Evolutionary conservation across 495 filamentous ascomycete genomes (phyloP), one percentile per base, ranked within the genome.

Genomic region (Penicillium odoratum): DNA sequence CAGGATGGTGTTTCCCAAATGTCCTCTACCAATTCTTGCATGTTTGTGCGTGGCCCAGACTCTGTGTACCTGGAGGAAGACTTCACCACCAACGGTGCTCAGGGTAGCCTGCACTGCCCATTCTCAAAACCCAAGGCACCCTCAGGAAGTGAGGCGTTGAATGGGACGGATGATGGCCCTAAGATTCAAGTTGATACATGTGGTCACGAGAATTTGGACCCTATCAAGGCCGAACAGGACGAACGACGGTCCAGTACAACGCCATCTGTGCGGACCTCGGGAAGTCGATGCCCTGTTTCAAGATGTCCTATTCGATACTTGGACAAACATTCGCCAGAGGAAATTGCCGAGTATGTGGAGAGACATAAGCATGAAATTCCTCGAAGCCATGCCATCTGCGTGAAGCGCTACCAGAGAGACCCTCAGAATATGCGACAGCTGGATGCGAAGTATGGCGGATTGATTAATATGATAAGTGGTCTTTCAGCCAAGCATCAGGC

Each of bases 361-460:
- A 88, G 83, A 25, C 92, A 97, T 75, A 96, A 96, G 69, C 92
- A 97, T 64, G 89, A 96, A 61, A 83, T 97, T 29, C 92, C 92
- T 4, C 80, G 92, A 56, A 94, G 90, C 63, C 92, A 97, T 71
- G 91, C 92, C 58, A 84, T 96, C 18, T 97, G 92, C 68, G 88
- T 97, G 53, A 84, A 86, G 60, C 83, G 92, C 40, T 95, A 92
- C 69, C 91, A 96, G 68, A 83, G 81, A 66, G 92, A 93, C 66
- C 85, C 89, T 29, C 82, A 88, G 57, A 88, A 89, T 57, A 91
- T 96, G 63, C 83, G 83, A 53, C 87, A 92, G 64, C 77, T 97
- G 28, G 92, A 97, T 66, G 90, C 89, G 42, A 97, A 97, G 63
- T 97, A 97, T 61, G 92, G 91, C 4, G 91, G 84, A 64, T 77